Evolutionary conservation across 345 rosid species (phyloP), one percentile per base, ranked within the genome.

Genomic region (Eucalyptus fibrosa): DNA sequence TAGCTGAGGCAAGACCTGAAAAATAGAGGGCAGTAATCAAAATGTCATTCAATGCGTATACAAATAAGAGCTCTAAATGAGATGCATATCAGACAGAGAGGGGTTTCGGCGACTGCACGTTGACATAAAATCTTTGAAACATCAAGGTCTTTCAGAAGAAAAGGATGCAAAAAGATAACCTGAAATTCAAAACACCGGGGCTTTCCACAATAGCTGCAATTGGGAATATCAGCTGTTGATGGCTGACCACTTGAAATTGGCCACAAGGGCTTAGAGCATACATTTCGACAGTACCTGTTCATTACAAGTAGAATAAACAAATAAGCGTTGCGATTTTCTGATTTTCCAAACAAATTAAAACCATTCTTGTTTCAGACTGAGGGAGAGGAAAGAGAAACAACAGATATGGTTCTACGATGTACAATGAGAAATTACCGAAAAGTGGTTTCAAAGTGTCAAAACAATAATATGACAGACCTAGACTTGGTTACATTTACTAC

Each of bases 1-100:
- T 88, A 96, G 92, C 92, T 96, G 98, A 59, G 99, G 97, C 93
- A 97, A 90, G 50, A 96, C 94, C 99, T 96, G 95, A 37, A 14
- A 3, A 88, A 45, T 23, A 89, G 50, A 49, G 16, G 26, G 45
- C 47, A 8, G 65, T 87, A 55, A 53, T 44, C 28, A 50, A 55
- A 87, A 87, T 18, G 60, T 77, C 85, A 40, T 77, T 17, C 47
- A 40, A 17, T 21, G 85, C 16, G 5, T 42, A 77, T 9, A 40
- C 30, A 77, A 77, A 40, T 12, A 77, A 77, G 85, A 42, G 47
- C 85, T 77, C 30, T 40, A 77, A 21, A 40, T 19, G 28, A 40
- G 28, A 40, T 6, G 28, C 47, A 40, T 2, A 40, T 77, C 47
- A 40, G 5, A 77, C 47, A 77, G 85, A 77, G 83, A 40, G 6